Evolutionary conservation across 768 basidiomycete genomes (phyloP).

Genomic region (Tylopilus balloui): DNA sequence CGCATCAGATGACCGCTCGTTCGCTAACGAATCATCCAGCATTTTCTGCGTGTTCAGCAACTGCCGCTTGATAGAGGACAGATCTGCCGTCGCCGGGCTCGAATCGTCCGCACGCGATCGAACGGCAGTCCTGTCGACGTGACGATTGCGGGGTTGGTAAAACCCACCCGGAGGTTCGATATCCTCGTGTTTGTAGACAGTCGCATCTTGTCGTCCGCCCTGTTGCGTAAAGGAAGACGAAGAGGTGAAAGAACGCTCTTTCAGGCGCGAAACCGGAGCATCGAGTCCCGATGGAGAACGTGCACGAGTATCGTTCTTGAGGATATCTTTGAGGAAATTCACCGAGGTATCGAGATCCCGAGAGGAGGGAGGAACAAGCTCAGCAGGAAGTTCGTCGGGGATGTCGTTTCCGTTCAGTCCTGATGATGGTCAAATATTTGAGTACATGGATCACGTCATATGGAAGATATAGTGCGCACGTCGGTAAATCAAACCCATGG

Average conservation of each 20-base stretch:
- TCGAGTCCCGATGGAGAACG: conserved; percentile 56
- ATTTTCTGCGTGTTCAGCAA: conserved; percentile 74
- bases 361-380: conserved; percentile 89
- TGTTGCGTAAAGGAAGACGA: conserved; percentile 44
- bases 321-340: conserved; percentile 80
- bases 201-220: conserved; percentile 75
- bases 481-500: conserved; percentile 97
- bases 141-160: conserved; percentile 78
- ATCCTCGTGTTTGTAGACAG: conserved; percentile 83
- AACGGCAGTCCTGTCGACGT: conserved; percentile 80
- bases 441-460: neutral
- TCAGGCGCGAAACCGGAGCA: conserved; percentile 54
- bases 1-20: conserved; percentile 78
- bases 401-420: conserved; percentile 90
- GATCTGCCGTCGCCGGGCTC: conserved; percentile 54
- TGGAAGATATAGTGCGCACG: conserved; percentile 48
- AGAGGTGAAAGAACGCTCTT: conserved; percentile 67
- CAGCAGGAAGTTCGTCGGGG: conserved; percentile 80
- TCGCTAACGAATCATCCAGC: conserved; percentile 72
- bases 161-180: conserved; percentile 54
- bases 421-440: conserved; percentile 29
- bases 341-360: conserved; percentile 87
- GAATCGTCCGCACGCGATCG: conserved; percentile 69
- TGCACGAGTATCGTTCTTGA: conserved; percentile 80
- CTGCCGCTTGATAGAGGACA: conserved; percentile 83